Base-by-base conservation (phyloP, 768 basidiomycete genomes). In the Psilocybe cyanescens region DNA sequence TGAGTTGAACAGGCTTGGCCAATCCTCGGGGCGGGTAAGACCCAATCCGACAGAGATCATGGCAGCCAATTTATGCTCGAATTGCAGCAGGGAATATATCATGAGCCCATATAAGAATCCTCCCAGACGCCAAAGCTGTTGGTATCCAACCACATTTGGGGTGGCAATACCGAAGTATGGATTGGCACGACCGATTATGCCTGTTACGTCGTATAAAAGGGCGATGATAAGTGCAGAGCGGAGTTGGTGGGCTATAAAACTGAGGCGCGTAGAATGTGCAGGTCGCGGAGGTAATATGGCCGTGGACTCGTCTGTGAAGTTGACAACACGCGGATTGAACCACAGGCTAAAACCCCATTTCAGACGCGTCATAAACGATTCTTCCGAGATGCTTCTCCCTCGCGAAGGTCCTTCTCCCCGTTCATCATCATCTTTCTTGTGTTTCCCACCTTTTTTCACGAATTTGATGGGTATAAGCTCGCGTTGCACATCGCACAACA, bases 1-100 rank as follows among this genome's bases (percentile, higher is more conserved):
- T 7, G 55, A 56, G 0, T 78, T 78, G 57, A 76, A 81, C 8
- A 78, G 19, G 19, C 69, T 70, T 1, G 79, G 78, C 80, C 81
- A 83, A 31, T 74, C 72, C 19, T 67, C 61, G 0, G 78, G 76
- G n/a, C 73, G 49, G n/a, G 71, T 71, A 6, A 71, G 45, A 0
- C 74, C 68, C 1, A 63, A 4, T 8, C 64, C 67, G 8, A 77
- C 74, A 9, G 61, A 55, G 6, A 73, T 19, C 14, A 67, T 54
- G 59, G 72, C 71, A 8, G 17, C 7, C 9, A 49, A 14, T 16
- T 24, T 57, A 47, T 68, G 64, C 8, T 57, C 12, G 29, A 58
- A 46, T 8, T 31, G 31, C 37, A 67, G 3, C 28, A 24, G 5
- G 37, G 46, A 47, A 46, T 47, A 45, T 29, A 45, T 41, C 8